Evolutionary conservation across 1,284 basidiomycete species (phyloP).

Genomic region (Athelia psychrophila): DNA sequence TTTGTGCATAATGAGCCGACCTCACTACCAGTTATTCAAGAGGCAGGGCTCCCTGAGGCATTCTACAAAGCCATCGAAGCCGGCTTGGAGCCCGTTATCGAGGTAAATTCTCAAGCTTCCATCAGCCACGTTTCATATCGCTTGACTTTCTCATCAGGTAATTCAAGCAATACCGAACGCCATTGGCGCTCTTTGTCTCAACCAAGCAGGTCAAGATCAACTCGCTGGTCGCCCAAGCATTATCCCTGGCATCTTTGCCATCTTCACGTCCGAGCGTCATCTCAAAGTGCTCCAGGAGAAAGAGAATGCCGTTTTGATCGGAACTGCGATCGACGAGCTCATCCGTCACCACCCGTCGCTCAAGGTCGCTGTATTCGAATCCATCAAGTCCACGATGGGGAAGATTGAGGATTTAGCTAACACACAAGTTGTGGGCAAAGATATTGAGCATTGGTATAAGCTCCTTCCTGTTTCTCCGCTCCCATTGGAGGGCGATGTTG

Average conservation of each 20-base stretch:
- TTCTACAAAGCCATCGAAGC: conserved; percentile 87
- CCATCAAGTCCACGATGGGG: conserved; percentile 67
- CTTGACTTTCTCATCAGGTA: conserved; percentile 48
- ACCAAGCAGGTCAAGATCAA: conserved; percentile 85
- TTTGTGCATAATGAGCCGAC: conserved; percentile 99
- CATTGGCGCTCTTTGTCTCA: conserved; percentile 95
- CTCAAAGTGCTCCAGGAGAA: conserved; percentile 89
- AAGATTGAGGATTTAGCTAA: conserved; percentile 75
- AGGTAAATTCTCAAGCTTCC: conserved; percentile 46
- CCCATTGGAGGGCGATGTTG: conserved; percentile 35
- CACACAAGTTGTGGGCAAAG: conserved; percentile 51
- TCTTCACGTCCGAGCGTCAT: conserved; percentile 85
- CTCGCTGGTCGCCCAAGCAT: conserved; percentile 75
- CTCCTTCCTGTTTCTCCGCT: conserved; percentile 37
- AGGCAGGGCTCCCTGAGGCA: conserved; percentile 85
- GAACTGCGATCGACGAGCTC: conserved; percentile 91
- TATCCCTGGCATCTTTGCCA: conserved; percentile 81
- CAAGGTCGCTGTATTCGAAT: conserved; percentile 77
- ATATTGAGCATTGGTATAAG: conserved; percentile 65
- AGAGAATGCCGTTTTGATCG: conserved; percentile 88
- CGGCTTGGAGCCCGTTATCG: conserved; percentile 84
- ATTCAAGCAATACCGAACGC: conserved; percentile 93
- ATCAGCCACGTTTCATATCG: neutral
- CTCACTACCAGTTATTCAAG: conserved; percentile 89
- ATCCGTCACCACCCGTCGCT: conserved; percentile 93